phyloP scores from a whole-genome alignment of 2,329 filamentous ascomycete genomes.

The Periglandula ipomoeae region DNA sequence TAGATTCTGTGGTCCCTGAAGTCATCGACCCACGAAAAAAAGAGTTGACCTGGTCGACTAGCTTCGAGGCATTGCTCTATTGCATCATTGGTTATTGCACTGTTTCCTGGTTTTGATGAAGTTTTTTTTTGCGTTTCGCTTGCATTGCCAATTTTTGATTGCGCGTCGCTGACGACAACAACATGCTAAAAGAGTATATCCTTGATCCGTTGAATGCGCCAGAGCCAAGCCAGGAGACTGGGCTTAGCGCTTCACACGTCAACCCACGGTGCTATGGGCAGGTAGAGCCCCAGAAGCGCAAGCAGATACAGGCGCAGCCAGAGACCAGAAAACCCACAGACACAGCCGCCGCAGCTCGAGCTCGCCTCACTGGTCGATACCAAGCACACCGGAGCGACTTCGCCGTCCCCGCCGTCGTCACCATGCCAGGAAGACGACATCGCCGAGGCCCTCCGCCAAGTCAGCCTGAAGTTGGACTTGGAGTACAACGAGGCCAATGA shows the following conservation, averaged over 20 bases:
- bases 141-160: not conserved
- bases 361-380: too few species aligned
- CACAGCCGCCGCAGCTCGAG: too few species aligned
- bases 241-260: slow-evolving; percentile 50
- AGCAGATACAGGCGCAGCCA: not conserved
- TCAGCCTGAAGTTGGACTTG: not conserved
- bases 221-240: slow-evolving; percentile 58
- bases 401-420: too few species aligned
- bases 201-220: slow-evolving; percentile 61
- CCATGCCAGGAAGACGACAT: not conserved
- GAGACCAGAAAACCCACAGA: too few species aligned
- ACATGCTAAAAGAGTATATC: slow-evolving; percentile 55
- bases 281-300: not conserved
- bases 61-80: not conserved
- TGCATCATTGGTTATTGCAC: not conserved
- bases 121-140: not conserved
- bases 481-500: not conserved
- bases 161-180: not conserved
- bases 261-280: too few species aligned
- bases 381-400: too few species aligned
- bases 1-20: too few species aligned
- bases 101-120: not conserved
- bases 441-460: not conserved
- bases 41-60: not conserved
- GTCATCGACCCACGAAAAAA: not conserved